Evolutionary conservation across 2,329 filamentous ascomycete species (phyloP).

Genomic region (Monilinia fructicola): DNA sequence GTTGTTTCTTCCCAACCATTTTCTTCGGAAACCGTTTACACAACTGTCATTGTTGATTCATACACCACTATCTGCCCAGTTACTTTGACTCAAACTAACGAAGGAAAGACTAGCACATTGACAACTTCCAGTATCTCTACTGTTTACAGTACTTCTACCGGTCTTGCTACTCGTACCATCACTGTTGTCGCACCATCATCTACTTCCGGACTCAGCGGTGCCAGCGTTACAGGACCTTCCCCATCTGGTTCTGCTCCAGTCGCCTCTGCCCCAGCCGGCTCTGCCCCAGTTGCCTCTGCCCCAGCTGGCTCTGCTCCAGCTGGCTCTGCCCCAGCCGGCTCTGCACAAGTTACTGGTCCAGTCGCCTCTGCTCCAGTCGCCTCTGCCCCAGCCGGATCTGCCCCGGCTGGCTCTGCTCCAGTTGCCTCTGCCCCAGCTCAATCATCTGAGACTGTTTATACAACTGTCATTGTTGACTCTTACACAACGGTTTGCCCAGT

Average conservation of each 20-base stretch:
- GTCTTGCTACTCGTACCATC: not conserved
- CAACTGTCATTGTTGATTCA: constrained; percentile 11
- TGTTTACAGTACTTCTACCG: not conserved
- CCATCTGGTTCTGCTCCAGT: not conserved
- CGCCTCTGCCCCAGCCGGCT: too few species aligned
- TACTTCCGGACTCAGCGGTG: not conserved
- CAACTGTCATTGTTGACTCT: not conserved
- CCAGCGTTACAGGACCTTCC: not conserved
- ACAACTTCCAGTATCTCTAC: constrained; percentile 12
- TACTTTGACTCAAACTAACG: constrained; percentile 13
- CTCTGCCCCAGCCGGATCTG: not conserved
- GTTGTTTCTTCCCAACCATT: not conserved
- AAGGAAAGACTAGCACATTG: not conserved
- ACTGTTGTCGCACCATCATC: not conserved
- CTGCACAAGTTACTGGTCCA: too few species aligned
- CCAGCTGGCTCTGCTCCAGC: not conserved
- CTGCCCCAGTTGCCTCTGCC: not conserved
- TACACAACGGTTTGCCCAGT: constrained; percentile 11
- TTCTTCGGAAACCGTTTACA: not conserved
- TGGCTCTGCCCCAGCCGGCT: not conserved
- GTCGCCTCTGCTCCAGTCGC: not conserved
- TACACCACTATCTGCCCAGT: constrained; percentile 16
- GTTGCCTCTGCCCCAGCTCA: not conserved
- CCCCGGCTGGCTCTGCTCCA: not conserved
- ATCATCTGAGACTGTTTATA: not conserved